Base-by-base conservation (phyloP, 2,329 filamentous ascomycete genomes). In the Hypoxylon rubiginosum region DNA sequence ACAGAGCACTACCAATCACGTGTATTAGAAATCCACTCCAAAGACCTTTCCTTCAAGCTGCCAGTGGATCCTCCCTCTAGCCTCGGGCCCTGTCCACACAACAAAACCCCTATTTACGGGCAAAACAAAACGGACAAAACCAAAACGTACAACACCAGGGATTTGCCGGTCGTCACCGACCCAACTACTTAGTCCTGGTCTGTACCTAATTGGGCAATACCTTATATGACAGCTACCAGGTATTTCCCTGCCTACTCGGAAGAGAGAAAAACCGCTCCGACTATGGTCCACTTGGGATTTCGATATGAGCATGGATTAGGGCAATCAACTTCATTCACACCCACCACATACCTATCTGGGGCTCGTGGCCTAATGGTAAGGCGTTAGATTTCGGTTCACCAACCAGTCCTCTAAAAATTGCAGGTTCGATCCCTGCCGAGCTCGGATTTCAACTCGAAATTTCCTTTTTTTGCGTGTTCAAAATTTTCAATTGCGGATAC, bases 321-420 rank as follows among this genome's bases (percentile, higher is more conserved):
- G 17, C 17, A 21, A 21, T 3, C n/a, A 43, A 46, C 45, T 17
- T 17, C 53, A 58, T 48, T 49, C 36, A n/a, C 21, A 26, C 21
- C 36, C 15, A 21, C 39, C 26, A 4, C 26, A 28, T 28, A 9
- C 6, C 8, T 7, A 7, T 5, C 28, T 30, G 19, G 65, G 65
- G 65, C 28, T 64, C 62, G 65, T 67, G 65, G 65, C 62, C 62
- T 68, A 68, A 65, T 65, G 65, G 58, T 68, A 68, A 68, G 65
- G 65, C 65, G 65, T 68, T 15, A 68, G 62, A 68, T 65, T 68
- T 68, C 65, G 65, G 65, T 68, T 54, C 45, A 30, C 13, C 39
- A 45, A 32, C 26, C 49, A 21, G 26, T 56, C n/a, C 57, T 68
- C 62, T 65, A 15, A 68, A 68, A 50, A 68, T 68, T 68, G 62